Percentiles rank a stretch among this genome's conserved stretches.
phyloP scores from a whole-genome alignment of 2,329 filamentous ascomycete species.

The Alternaria hordeiaustralica region DNA sequence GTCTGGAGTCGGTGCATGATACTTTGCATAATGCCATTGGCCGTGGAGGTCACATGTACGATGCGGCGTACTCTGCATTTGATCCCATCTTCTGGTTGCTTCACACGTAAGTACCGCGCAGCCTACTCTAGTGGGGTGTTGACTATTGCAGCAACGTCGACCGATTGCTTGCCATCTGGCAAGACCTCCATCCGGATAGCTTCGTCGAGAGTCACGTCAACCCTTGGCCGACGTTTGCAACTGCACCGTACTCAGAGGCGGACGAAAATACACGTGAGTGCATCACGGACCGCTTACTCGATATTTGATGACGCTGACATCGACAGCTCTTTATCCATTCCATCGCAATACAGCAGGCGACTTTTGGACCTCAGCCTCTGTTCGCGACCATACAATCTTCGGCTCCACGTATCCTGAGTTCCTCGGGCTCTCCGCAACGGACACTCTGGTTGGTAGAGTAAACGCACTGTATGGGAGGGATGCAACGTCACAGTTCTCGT shows the following conservation, averaged over 20 bases:
- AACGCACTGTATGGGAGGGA: not conserved
- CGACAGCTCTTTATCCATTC: not conserved
- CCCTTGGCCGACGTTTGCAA: not conserved
- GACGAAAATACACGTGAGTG: not conserved
- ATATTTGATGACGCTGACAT: not conserved
- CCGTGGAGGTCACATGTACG: not conserved
- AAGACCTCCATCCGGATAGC: not conserved
- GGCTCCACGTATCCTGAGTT: slow-evolving; percentile 76
- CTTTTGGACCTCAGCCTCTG: slow-evolving; percentile 72
- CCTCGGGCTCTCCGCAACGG: not conserved
- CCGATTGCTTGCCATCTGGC: not conserved
- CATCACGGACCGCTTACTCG: not conserved
- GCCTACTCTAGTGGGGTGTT: not conserved
- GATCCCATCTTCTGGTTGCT: not conserved
- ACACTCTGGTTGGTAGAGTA: not conserved
- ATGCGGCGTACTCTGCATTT: not conserved
- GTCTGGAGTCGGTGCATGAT: not conserved
- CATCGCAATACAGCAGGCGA: slow-evolving; percentile 56
- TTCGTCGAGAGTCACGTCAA: not conserved
- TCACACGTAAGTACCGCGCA: not conserved
- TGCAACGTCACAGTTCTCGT: not conserved
- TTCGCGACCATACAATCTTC: slow-evolving; percentile 66
- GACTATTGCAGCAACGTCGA: not conserved
- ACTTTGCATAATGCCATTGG: not conserved
- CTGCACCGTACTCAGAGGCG: not conserved